Base-by-base conservation (phyloP, 345 rosid genomes). In the Aquilaria yunnanensis region DNA sequence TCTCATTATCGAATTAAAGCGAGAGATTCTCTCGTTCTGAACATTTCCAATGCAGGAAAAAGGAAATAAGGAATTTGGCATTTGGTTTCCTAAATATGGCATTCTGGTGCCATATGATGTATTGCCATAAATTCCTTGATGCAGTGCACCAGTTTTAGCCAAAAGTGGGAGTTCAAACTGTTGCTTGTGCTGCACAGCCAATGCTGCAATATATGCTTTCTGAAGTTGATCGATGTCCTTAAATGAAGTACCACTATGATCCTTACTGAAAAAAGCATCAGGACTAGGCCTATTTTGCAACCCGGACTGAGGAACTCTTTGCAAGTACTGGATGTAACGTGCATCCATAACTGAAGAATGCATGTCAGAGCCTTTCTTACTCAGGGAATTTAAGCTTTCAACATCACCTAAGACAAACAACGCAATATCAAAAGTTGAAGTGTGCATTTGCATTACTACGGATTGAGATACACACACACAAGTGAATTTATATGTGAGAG, bases 161-260 rank as follows among this genome's bases (percentile, higher is more conserved):
- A 80, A 62, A 51, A 63, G 51, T 49, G 74, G 72, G 33, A 72
- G 58, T 32, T 82, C 86, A 67, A 70, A 69, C 59, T 81, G 96
- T 69, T 88, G 96, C 64, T 80, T 87, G 69, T 79, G 83, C 64
- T 82, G 89, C 64, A 86, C 83, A 66, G 85, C 80, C 79, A 88
- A 70, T 69, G 83, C 71, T 56, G 85, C 89, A 9, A 88, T 78
- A 67, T 81, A 87, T 61, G 81, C 89, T 58, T 75, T 85, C 33
- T 57, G 83, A 64, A 79, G 71, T 46, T 70, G 76, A 61, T 77
- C 74, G 60, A 77, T 59, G 67, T 85, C 81, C 60, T 83, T 81
- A 13, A 64, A 70, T 2, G 81, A 70, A 63, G 76, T 48, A 55
- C 81, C 79, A 5, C 73, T 58, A 73, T 68, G 68, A 57, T 81